Evolutionary conservation across 352 stramenopile species (phyloP), one percentile per base, ranked within the genome.

Genomic region (Globisporangium lucens): DNA sequence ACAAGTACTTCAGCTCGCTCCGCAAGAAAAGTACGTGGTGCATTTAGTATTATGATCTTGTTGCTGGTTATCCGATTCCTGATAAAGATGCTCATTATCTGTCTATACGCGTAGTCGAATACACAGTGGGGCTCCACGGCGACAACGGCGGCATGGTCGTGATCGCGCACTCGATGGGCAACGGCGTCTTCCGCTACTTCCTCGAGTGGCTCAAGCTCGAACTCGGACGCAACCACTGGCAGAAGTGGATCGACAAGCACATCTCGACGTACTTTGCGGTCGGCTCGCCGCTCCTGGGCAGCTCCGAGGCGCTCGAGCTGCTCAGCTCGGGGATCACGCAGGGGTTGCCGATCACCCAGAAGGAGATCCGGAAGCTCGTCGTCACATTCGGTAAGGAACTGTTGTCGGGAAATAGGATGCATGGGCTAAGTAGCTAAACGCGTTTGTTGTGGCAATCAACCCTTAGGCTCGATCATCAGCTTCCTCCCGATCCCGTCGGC

Each of bases 81-180:
- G 27, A 30, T 30, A 6, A 20, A 9, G n/a, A 24, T n/a, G 9
- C 24, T 56, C 22, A 41, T 41, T 9, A 56, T 17, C 24, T 63
- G 7, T 73, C 33, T 68, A 56, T 69, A 20, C 59, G n/a, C 5
- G 6, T 55, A 92, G 84, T 93, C 64, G 85, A 91, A 58, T 76
- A 83, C 49, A 80, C 77, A 10, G 78, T 90, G 1, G 74, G 74
- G 6, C 68, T 89, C 17, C 78, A 90, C 46, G 80, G 78, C 22
- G 63, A 62, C 36, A 66, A 72, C 33, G 62, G 76, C 13, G 80
- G 85, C 17, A 68, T 91, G 30, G 84, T 94, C 35, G 81, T 94
- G 35, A 88, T 94, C 67, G 86, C 84, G 0, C 86, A 94, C 64
- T 94, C 86, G 36, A 91, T 94, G 79, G 86, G 86, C 36, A 94